phyloP scores from a whole-genome alignment of 2,329 filamentous ascomycete species.

The Fusarium equiseti region DNA sequence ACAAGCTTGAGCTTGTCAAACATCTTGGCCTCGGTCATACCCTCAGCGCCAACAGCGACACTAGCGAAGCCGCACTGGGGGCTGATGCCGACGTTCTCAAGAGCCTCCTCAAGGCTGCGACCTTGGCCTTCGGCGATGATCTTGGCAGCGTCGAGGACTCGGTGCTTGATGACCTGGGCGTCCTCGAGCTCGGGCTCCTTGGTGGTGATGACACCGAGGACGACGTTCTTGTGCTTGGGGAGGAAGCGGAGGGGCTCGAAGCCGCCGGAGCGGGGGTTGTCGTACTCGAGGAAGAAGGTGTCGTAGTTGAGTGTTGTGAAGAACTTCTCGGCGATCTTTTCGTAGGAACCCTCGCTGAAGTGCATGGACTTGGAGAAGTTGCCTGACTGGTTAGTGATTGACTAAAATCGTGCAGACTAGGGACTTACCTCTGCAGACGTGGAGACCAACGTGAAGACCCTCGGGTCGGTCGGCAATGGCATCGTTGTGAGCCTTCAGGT shows the following conservation, averaged over 20 bases:
- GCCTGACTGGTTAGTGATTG: conserved; percentile 46
- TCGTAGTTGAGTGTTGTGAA: conserved; percentile 70
- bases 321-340: conserved; percentile 70
- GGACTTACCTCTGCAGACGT: conserved; percentile 62
- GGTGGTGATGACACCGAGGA: conserved; percentile 71
- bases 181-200: conserved; percentile 71
- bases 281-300: conserved; percentile 73
- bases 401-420: too few relatives aligned
- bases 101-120: conserved; percentile 70
- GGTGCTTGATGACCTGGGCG: conserved; percentile 64
- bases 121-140: conserved; percentile 75
- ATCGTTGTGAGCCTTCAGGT: conserved; percentile 80
- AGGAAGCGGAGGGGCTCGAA: conserved; percentile 72
- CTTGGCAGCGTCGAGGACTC: conserved; percentile 69
- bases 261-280: conserved; percentile 69
- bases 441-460: conserved; percentile 78
- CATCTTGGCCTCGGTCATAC: conserved; percentile 76
- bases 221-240: conserved; percentile 71
- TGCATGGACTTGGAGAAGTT: conserved; percentile 74
- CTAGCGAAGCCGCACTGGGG: conserved; percentile 79
- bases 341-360: conserved; percentile 74
- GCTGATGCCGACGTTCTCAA: conserved; percentile 74
- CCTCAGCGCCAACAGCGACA: conserved; percentile 73
- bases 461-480: conserved; percentile 70
- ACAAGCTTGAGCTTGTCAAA: conserved; percentile 77